Conservation (phyloP, 2,329 filamentous ascomycete species). For the Sclerotiophoma versabilis region DNA sequence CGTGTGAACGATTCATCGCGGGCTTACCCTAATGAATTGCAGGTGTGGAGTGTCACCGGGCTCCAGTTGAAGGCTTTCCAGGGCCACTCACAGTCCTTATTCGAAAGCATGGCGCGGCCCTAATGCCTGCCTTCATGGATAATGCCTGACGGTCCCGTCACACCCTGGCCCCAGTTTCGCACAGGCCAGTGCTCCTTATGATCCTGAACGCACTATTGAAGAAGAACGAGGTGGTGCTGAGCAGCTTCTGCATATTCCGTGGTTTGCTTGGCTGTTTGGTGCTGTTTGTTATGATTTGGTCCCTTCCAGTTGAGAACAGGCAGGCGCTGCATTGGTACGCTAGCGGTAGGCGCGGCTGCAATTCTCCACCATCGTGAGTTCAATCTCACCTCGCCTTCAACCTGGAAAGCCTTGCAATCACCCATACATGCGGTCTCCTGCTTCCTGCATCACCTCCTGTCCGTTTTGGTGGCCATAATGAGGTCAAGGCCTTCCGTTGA, state of each 20-base stretch:
- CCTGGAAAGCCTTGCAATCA: slow-evolving; percentile 2
- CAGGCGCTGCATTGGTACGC: slow-evolving; percentile 14
- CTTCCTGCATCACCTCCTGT: not conserved
- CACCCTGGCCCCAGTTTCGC: slow-evolving; percentile 30
- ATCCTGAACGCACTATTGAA: slow-evolving; percentile 2
- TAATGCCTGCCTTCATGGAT: slow-evolving; percentile 22
- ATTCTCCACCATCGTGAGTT: slow-evolving; percentile 1
- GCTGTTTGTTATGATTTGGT: not conserved
- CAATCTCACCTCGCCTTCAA: not conserved
- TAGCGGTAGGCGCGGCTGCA: slow-evolving; percentile 16
- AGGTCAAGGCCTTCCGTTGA: slow-evolving; percentile 5
- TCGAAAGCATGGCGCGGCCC: slow-evolving; percentile 21
- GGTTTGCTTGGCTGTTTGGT: slow-evolving; percentile 1
- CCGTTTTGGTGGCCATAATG: not conserved
- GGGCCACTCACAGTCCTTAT: slow-evolving; percentile 26
- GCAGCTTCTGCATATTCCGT: slow-evolving; percentile 6
- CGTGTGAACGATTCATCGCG: slow-evolving; percentile 11
- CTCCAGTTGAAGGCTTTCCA: slow-evolving; percentile 20
- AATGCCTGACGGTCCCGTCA: slow-evolving; percentile 11
- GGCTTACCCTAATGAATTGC: slow-evolving; percentile 9
- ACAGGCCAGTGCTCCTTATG: slow-evolving; percentile 11
- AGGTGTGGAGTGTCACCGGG: slow-evolving; percentile 20
- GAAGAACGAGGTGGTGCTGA: not conserved
- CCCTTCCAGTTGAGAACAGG: not conserved
- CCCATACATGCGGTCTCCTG: not conserved